Conservation (phyloP, 768 basidiomycete species). For the Boletus reticuloceps region DNA sequence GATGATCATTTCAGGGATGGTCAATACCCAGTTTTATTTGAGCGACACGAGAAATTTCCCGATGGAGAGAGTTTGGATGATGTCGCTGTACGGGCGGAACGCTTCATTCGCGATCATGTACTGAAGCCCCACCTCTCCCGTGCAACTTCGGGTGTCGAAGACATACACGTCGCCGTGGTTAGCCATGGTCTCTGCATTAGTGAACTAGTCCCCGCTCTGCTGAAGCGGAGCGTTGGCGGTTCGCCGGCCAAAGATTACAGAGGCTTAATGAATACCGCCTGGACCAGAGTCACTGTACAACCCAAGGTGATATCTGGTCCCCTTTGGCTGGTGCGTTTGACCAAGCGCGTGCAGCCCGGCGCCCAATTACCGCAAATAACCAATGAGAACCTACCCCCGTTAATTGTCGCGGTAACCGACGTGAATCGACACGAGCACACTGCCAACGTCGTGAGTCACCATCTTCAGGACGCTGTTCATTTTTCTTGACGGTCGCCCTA, state of each 20-base stretch:
- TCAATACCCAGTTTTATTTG: conserved; percentile 48
- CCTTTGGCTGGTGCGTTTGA: neutral
- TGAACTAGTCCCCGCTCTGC: conserved; percentile 53
- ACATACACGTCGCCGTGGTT: conserved; percentile 60
- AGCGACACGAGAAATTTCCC: conserved; percentile 55
- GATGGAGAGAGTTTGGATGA: conserved; percentile 73
- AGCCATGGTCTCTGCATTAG: conserved; percentile 75
- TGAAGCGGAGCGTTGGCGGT: conserved; percentile 39
- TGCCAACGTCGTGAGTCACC: conserved; percentile 48
- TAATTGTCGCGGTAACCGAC: conserved; percentile 47
- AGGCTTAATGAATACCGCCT: conserved; percentile 67
- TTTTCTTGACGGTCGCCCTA: conserved; percentile 21
- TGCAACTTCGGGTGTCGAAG: conserved; percentile 37
- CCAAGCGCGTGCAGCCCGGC: conserved; percentile 27
- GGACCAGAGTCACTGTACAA: conserved; percentile 55
- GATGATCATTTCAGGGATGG: conserved; percentile 51
- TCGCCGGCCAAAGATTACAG: conserved; percentile 33
- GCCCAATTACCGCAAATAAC: conserved; percentile 19
- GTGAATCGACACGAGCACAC: conserved; percentile 59
- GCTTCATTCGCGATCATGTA: conserved; percentile 49
- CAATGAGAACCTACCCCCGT: conserved; percentile 26
- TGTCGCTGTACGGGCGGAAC: conserved; percentile 52
- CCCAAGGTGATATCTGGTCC: conserved; percentile 38
- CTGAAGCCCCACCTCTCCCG: conserved; percentile 50
- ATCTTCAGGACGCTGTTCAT: neutral